Base-by-base conservation (phyloP, 306 rosid species). In the Malus orientalis region DNA sequence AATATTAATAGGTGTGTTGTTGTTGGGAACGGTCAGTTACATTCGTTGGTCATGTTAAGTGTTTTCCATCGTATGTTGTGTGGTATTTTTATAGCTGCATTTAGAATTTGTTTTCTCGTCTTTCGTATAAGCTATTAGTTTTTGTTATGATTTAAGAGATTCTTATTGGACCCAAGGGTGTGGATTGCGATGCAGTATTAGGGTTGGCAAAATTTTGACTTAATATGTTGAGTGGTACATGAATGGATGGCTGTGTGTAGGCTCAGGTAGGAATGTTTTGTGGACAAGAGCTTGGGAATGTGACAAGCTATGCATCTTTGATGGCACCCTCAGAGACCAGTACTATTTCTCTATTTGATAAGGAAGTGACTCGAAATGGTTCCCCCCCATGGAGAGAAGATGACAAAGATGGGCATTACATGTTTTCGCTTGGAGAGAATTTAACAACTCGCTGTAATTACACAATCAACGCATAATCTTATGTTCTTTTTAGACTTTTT, bases 381-480 rank as follows among this genome's bases (percentile, higher is more conserved):
- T 95, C 99, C 67, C 97, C 99, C 85, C 99, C 97, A 44, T 78
- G 88, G 96, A 90, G 99, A 68, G 96, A 89, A 77, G 99, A 95
- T 90, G 99, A 95, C 97, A 95, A 95, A 81, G 99, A 95, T 88
- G 99, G 99, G 58, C 99, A 95, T 95, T 92, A 95, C 97, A 90
- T 88, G 84, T 95, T 95, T 92, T 96, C 81, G 75, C 83, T 92
- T 84, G 99, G 99, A 86, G 99, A 95, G 23, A 95, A 95, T 92
- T 89, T 95, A 89, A 92, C 99, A 79, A 84, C 96, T 78, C 97
- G 97, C 99, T 95, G 99, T 95, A 95, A 95, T 83, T 82, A 90
- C 93, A 83, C 71, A 19, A 67, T 40, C 51, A 67, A 36, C 19
- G 2, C 20, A 42, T 20, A 0, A 8, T 30, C 60, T 19, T 13